Conservation (phyloP, 768 basidiomycete species). For the Saitozyma sp. region DNA sequence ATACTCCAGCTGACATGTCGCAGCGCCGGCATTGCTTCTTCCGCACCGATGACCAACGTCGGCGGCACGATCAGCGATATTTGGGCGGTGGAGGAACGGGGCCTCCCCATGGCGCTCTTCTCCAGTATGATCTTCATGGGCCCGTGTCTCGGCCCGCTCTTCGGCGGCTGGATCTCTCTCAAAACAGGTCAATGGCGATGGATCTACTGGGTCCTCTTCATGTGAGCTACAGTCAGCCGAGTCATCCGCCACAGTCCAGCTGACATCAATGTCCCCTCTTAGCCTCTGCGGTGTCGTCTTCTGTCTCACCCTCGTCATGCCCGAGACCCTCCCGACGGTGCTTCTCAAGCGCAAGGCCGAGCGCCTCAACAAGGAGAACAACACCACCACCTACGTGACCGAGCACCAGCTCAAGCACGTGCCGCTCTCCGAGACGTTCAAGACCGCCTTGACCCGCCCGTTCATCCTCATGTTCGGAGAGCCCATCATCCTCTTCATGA, state of each 20-base stretch:
- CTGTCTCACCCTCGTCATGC: constrained; percentile 37
- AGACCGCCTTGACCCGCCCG: constrained; percentile 64
- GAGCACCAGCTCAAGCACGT: constrained; percentile 32
- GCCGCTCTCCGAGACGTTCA: constrained; percentile 55
- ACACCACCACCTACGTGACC: constrained; percentile 36
- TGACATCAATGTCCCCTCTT: too few species aligned
- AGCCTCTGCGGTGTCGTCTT: constrained; percentile 22
- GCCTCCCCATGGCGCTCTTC: constrained; percentile 48
- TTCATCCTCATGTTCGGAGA: constrained; percentile 55
- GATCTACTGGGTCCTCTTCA: constrained; percentile 41
- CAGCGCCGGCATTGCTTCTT: constrained; percentile 40
- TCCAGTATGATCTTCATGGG: constrained; percentile 40
- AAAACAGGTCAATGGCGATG: constrained; percentile 35
- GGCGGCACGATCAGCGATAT: constrained; percentile 41
- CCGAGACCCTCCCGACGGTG: constrained; percentile 52
- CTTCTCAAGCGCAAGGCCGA: constrained; percentile 45
- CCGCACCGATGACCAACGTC: constrained; percentile 45
- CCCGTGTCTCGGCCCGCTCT: constrained; percentile 30
- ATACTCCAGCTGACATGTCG: constrained; percentile 9
- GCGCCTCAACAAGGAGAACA: constrained; percentile 42
- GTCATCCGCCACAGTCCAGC: too few species aligned
- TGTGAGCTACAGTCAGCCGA: background rate
- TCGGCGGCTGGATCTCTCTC: constrained; percentile 34
- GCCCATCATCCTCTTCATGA: constrained; percentile 37
- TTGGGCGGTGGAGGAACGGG: constrained; percentile 45